Evolutionary conservation across 2,329 filamentous ascomycete genomes (phyloP), one percentile per base, ranked within the genome.

Genomic region (Hypoxylon sp.): DNA sequence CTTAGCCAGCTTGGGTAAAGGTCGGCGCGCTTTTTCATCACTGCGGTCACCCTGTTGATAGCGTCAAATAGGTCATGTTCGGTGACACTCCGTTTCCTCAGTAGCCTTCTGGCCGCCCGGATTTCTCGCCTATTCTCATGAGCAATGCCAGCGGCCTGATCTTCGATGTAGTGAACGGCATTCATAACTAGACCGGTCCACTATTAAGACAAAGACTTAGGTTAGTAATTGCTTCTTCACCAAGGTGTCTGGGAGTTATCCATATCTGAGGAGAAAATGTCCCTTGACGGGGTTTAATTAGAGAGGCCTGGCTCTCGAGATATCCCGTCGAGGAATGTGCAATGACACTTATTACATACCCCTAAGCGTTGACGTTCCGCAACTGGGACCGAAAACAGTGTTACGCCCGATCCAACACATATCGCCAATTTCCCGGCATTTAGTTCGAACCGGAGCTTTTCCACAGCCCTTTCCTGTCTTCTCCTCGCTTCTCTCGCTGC

Each of bases 381-480:
- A 1, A 39, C 31, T 47, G 26, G 33, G 17, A 61, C 58, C 9
- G 67, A 68, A 47, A 59, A 66, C 8, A 70, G 29, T 4, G 67
- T 70, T 6, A 66, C 64, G 13, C 64, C 65, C 1, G 64, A 68
- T 35, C 70, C 70, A 19, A 70, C 64, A 11, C 70, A 72, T 44
- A 72, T 70, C 8, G 60, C 63, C 19, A 71, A 24, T 17, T 59
- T 47, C 9, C 57, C 57, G 3, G 54, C 17, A 19, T 50, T 66
- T 22, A 71, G 37, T 26, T 59, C 59, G 14, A 53, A 17, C 10
- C 58, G 46, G 5, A 71, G 61, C 22, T n/a, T 54, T 9, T 37
- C 9, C 1, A 63, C 11, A n/a, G 58, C 53, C 17, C 63, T 62
- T 13, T 58, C 42, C 26, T 71, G 68, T 13, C 59, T 54, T 37